These are phyloP conservation scores for Rhodotorula sp. DNA, from an alignment of 1,284 basidiomycete genomes.

Conservation along the genomic window DNA sequence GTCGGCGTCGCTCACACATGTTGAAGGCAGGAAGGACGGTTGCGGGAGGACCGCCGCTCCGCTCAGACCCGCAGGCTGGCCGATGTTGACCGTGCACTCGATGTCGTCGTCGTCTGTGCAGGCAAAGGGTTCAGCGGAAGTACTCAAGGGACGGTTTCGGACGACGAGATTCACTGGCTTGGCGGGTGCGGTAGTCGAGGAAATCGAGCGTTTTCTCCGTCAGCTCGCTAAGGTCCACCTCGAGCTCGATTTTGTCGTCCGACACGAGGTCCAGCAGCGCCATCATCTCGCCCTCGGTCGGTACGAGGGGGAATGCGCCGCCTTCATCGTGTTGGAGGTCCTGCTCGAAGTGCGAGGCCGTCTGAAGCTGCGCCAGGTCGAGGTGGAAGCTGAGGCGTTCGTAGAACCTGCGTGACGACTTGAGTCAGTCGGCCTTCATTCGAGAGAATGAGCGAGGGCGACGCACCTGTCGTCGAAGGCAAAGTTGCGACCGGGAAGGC, in stretches of 20 bases:
- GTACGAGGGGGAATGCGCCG: conserved; percentile 68
- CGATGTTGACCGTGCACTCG: conserved; percentile 44
- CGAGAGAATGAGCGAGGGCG: too few species aligned
- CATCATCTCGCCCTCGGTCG: conserved; percentile 70
- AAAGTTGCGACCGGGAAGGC: conserved; percentile 28
- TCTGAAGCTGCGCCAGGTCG: conserved; percentile 6
- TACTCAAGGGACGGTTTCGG: too few species aligned
- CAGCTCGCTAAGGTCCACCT: conserved; percentile 57
- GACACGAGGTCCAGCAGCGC: conserved; percentile 67
- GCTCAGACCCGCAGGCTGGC: neutral
- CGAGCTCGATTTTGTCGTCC: conserved; percentile 65
- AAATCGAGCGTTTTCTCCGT: conserved; percentile 47
- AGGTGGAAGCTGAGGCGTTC: conserved; percentile 10
- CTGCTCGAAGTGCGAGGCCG: conserved; percentile 10
- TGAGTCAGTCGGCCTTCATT: neutral
- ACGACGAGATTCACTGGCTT: conserved; percentile 70
- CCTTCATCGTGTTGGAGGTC: conserved; percentile 47
- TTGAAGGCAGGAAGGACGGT: neutral
- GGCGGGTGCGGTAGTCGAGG: conserved; percentile 62
- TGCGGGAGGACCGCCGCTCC: conserved; percentile 13
- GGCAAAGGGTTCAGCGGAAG: conserved; percentile 51
- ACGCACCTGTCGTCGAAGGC: conserved; percentile 21
- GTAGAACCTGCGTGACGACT: conserved; percentile 11
- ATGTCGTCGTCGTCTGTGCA: conserved; percentile 55
- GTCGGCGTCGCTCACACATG: neutral